These are phyloP conservation scores for Coemansia sp. DNA, from an alignment of 192 early-diverging fungal genomes.

Conservation along the genomic window DNA sequence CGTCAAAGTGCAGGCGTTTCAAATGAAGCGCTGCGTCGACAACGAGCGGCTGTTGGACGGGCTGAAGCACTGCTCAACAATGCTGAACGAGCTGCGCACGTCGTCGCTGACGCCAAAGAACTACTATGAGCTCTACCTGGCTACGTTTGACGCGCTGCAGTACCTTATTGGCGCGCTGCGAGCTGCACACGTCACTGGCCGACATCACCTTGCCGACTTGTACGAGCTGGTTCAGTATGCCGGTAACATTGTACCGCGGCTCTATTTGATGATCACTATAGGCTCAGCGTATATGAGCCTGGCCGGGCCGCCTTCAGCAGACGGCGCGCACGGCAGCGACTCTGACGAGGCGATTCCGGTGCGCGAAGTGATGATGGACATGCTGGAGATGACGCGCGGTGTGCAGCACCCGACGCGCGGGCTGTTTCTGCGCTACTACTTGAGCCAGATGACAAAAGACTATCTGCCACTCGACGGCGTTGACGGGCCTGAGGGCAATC, in stretches of 20 bases:
- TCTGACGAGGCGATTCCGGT: slow-evolving; percentile 76
- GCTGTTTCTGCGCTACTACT: slow-evolving; percentile 93
- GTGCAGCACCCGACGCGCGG: slow-evolving; percentile 99
- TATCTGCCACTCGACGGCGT: slow-evolving; percentile 75
- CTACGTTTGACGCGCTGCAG: slow-evolving; percentile 95
- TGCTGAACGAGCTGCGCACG: slow-evolving; percentile 95
- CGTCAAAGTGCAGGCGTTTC: slow-evolving; percentile 91
- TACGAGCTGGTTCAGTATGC: slow-evolving; percentile 99
- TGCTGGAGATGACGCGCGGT: slow-evolving; percentile 98
- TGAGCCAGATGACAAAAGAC: slow-evolving; percentile 93
- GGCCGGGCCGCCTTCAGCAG: slow-evolving; percentile 16
- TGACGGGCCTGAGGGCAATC: slow-evolving; percentile 67
- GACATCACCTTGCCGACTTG: slow-evolving; percentile 85
- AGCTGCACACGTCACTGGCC: slow-evolving; percentile 80
- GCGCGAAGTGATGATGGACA: slow-evolving; percentile 96
- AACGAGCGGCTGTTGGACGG: slow-evolving; percentile 93
- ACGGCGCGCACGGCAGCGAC: slow-evolving; percentile 13
- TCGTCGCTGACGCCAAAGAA: slow-evolving; percentile 93
- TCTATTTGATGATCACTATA: slow-evolving; percentile 99
- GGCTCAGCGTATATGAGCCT: slow-evolving; percentile 96
- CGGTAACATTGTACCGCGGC: slow-evolving; percentile 95
- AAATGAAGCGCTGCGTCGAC: slow-evolving; percentile 92
- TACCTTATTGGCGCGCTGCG: slow-evolving; percentile 89
- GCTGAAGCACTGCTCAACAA: slow-evolving; percentile 96
- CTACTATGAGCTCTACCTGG: slow-evolving; percentile 99